Evolutionary conservation across 2,329 filamentous ascomycete species (phyloP).

Genomic region (Alternaria postmessia): DNA sequence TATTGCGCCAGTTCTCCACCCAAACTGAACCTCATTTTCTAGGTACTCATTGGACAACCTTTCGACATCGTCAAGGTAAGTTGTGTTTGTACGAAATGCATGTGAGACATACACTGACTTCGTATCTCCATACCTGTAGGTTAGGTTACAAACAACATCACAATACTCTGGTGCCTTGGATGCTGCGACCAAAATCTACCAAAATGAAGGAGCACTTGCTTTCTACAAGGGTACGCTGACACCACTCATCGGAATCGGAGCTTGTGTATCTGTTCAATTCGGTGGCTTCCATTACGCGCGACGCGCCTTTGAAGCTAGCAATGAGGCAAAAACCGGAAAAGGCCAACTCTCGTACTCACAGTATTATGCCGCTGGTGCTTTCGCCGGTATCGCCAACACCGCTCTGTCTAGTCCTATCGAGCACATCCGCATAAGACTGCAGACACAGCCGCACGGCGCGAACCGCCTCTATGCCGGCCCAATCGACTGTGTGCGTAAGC

Average conservation of each 20-base stretch:
- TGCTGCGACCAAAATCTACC: slow-evolving; percentile 83
- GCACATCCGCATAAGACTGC: slow-evolving; percentile 93
- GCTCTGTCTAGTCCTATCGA: slow-evolving; percentile 91
- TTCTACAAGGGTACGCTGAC: slow-evolving; percentile 99
- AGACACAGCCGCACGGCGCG: slow-evolving; percentile 92
- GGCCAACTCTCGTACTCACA: slow-evolving; percentile 76
- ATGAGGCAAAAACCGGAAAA: slow-evolving; percentile 57
- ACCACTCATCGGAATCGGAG: slow-evolving; percentile 92
- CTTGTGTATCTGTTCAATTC: slow-evolving; percentile 96
- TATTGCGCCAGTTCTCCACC: neutral
- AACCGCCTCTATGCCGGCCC: slow-evolving; percentile 82
- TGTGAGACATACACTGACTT: neutral
- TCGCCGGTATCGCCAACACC: slow-evolving; percentile 90
- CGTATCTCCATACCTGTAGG: slow-evolving; percentile 44
- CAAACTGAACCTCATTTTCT: slow-evolving; percentile 46
- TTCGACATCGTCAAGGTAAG: slow-evolving; percentile 72
- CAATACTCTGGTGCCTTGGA: slow-evolving; percentile 82
- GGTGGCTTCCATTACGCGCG: slow-evolving; percentile 94
- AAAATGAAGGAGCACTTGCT: slow-evolving; percentile 84
- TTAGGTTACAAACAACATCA: slow-evolving; percentile 86
- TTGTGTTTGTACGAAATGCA: neutral
- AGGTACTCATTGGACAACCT: slow-evolving; percentile 85
- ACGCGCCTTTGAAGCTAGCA: slow-evolving; percentile 81
- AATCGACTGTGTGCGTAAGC: slow-evolving; percentile 87
- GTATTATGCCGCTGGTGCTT: slow-evolving; percentile 90